phyloP scores from a whole-genome alignment of 2,329 filamentous ascomycete genomes.

The Aspergillus caelatus region DNA sequence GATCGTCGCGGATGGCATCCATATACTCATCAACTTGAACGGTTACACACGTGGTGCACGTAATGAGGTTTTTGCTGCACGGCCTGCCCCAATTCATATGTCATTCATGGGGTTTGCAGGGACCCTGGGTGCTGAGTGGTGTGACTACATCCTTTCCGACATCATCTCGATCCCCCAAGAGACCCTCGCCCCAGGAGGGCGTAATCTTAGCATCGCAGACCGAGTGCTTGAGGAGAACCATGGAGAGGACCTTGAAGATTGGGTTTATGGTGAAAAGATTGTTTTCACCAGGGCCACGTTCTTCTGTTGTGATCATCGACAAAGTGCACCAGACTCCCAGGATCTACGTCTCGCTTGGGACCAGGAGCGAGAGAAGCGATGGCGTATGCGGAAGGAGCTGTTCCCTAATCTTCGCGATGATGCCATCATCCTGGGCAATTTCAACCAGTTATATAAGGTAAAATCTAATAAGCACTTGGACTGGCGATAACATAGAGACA shows the following conservation, averaged over 20 bases:
- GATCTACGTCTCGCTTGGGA: slow-evolving; percentile 75
- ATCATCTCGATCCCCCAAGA: slow-evolving; percentile 79
- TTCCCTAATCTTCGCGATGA: slow-evolving; percentile 84
- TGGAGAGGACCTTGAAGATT: slow-evolving; percentile 71
- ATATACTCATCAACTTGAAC: slow-evolving; percentile 96
- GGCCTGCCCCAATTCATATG: slow-evolving; percentile 96
- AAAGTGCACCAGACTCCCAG: slow-evolving; percentile 75
- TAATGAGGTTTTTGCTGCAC: slow-evolving; percentile 94
- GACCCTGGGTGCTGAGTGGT: slow-evolving; percentile 96
- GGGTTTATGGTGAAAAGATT: slow-evolving; percentile 97
- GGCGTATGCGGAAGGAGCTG: slow-evolving; percentile 90
- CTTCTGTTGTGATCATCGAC: slow-evolving; percentile 96
- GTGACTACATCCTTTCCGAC: slow-evolving; percentile 93
- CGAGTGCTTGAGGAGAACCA: slow-evolving; percentile 64
- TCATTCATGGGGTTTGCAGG: slow-evolving; percentile 99
- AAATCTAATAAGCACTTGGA: not conserved
- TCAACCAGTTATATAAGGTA: slow-evolving; percentile 99
- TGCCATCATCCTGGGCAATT: slow-evolving; percentile 90
- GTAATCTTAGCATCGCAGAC: slow-evolving; percentile 75
- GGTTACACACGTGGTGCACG: slow-evolving; percentile 96
- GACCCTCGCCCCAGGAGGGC: slow-evolving; percentile 77
- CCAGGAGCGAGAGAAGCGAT: slow-evolving; percentile 77
- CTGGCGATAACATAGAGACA: not conserved
- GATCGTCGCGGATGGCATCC: slow-evolving; percentile 84
- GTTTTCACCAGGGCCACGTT: slow-evolving; percentile 94